phyloP scores from a whole-genome alignment of 192 early-diverging fungal species.

The Umbelopsis sp. region DNA sequence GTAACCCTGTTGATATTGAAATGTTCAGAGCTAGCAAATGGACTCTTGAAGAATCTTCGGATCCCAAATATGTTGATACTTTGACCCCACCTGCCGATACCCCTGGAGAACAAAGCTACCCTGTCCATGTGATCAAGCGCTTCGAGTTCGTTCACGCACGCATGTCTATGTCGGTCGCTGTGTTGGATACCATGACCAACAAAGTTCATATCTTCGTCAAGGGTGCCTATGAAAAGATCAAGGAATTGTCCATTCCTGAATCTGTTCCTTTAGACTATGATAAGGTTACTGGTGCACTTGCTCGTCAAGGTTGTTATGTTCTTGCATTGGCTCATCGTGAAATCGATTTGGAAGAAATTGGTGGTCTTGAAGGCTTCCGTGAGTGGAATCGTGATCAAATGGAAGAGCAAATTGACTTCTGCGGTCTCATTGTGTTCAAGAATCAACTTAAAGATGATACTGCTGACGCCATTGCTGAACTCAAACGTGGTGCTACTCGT shows the following conservation, averaged over 20 bases:
- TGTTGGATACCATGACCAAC: constrained; percentile 52
- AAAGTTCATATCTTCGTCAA: constrained; percentile 66
- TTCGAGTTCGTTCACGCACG: constrained; percentile 74
- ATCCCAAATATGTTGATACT: constrained; percentile 46
- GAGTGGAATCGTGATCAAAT: constrained; percentile 56
- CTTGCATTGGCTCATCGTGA: constrained; percentile 64
- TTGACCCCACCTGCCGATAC: constrained; percentile 31
- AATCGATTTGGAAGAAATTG: constrained; percentile 43
- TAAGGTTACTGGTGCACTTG: constrained; percentile 49
- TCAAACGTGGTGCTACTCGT: constrained; percentile 70
- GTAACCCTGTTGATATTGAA: constrained; percentile 71
- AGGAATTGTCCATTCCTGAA: constrained; percentile 50
- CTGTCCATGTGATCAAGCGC: constrained; percentile 57
- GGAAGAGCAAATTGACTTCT: constrained; percentile 56
- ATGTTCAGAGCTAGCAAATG: constrained; percentile 60
- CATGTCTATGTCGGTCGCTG: constrained; percentile 69
- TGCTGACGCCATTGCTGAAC: constrained; percentile 61
- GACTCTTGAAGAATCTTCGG: constrained; percentile 32
- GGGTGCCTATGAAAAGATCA: constrained; percentile 74
- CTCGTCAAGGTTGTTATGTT: constrained; percentile 76
- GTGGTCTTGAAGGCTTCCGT: constrained; percentile 31
- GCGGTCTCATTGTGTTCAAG: constrained; percentile 75
- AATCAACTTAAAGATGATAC: constrained; percentile 81
- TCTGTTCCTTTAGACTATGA: constrained; percentile 63
- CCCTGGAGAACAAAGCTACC: constrained; percentile 20